Base-by-base conservation (phyloP, 306 rosid genomes). In the Cyamopsis tetragonoloba region DNA sequence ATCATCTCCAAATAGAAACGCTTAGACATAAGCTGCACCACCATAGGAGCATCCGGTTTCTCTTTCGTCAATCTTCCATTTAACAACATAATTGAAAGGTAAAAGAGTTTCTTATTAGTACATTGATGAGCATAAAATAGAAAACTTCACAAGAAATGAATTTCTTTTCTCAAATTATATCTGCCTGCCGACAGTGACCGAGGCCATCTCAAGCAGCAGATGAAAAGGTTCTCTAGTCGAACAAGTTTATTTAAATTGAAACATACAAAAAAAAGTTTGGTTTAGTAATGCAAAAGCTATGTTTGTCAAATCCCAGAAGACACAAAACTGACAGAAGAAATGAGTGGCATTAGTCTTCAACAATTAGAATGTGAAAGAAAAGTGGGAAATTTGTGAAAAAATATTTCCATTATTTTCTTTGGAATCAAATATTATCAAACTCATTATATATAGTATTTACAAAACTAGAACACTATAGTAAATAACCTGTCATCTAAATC, bases 1-100 rank as follows among this genome's bases (percentile, higher is more conserved):
- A 86, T 82, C 41, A 58, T 76, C 83, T 93, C 98, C 0, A 67
- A 64, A 80, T 78, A 89, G 64, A 93, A 93, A 71, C 65, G 86
- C 87, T 86, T 90, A 46, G 86, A 77, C 28, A 93, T 31, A 58
- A 60, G 82, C 68, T 9, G 66, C 99, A 82, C 81, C 44, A 57
- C 66, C 18, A 14, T 37, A 48, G 85, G 86, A 75, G 81, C 75
- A 65, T 77, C 57, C 62, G 51, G 84, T 76, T 78, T 73, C 75
- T 77, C 85, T 1, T 77, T 83, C 62, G 79, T 81, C 74, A 88
- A 7, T 84, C 98, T 90, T 88, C 72, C 77, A 77, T 71, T 61
- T 49, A 70, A 24, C 41, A 75, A 80, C 19, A n/a, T n/a, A 47
- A 51, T 49, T 19, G 41, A 48, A 50, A 50, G 23, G 18, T 17